phyloP scores from a whole-genome alignment of 495 filamentous ascomycete genomes.

The Neurospora sp. region DNA sequence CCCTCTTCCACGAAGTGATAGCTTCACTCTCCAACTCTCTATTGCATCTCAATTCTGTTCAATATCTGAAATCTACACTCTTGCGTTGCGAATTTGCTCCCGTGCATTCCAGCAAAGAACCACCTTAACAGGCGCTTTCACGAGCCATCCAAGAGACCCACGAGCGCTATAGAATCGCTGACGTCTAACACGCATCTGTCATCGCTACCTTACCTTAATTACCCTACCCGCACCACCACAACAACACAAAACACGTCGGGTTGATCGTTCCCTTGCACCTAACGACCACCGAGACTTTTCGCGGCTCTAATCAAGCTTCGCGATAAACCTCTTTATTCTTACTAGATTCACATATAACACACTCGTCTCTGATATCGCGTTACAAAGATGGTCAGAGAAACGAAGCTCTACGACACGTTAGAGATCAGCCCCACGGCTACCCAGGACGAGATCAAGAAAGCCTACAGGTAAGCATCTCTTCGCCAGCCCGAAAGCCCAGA shows the following conservation, averaged over 20 bases:
- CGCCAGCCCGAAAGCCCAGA: not conserved
- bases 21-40: not conserved
- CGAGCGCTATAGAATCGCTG: not conserved
- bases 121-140: not conserved
- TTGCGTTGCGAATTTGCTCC: not conserved
- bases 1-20: not conserved
- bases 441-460: slow-evolving; percentile 96
- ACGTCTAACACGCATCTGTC: not conserved
- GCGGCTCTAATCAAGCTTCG: not conserved
- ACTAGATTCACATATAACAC: not conserved
- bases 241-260: not conserved
- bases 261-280: not conserved
- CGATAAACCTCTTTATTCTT: not conserved
- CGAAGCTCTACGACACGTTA: slow-evolving; percentile 73
- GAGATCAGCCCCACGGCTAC: slow-evolving; percentile 66
- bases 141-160: not conserved
- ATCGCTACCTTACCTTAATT: not conserved
- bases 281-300: not conserved
- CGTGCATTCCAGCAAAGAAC: not conserved
- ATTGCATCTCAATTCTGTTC: not conserved
- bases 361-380: not conserved
- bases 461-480: slow-evolving; percentile 57
- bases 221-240: not conserved
- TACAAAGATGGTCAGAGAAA: slow-evolving; percentile 70
- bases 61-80: not conserved